Percentiles rank a stretch among this genome's conserved stretches.
Evolutionary conservation across 106 monocot species (phyloP).

Genomic region (Amphibolis antarctica): DNA sequence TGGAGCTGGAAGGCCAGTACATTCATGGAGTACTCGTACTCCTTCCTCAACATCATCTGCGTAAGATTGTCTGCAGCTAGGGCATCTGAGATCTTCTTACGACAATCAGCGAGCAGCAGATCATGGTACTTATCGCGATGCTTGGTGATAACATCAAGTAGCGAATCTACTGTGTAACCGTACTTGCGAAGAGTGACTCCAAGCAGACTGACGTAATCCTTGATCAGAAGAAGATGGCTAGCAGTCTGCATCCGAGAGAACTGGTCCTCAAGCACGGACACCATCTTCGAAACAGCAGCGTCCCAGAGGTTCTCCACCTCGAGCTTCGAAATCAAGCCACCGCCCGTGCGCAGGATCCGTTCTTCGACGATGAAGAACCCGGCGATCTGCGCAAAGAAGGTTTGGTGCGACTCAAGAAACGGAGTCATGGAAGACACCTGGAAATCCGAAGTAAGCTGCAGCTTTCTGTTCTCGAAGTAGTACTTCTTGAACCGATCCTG

Average conservation of each 20-base stretch:
- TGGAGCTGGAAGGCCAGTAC: slow-evolving; percentile 88
- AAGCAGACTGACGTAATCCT: slow-evolving; percentile 76
- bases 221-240: slow-evolving; percentile 73
- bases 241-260: slow-evolving; percentile 94
- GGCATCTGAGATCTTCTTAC: slow-evolving; percentile 70
- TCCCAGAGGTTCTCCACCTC: slow-evolving; percentile 89
- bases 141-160: slow-evolving; percentile 71
- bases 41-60: slow-evolving; percentile 97
- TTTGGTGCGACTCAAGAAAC: slow-evolving; percentile 96
- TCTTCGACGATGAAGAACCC: slow-evolving; percentile 97
- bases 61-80: slow-evolving; percentile 69
- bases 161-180: slow-evolving; percentile 58
- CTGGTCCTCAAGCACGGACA: slow-evolving; percentile 79
- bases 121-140: slow-evolving; percentile 98
- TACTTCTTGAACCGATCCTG: slow-evolving; percentile 75
- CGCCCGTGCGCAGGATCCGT: slow-evolving; percentile 63
- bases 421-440: slow-evolving; percentile 85
- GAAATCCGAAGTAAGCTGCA: slow-evolving; percentile 96
- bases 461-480: slow-evolving; percentile 92
- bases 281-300: slow-evolving; percentile 76
- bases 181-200: slow-evolving; percentile 66
- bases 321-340: slow-evolving; percentile 46
- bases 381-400: slow-evolving; percentile 92
- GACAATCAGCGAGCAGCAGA: slow-evolving; percentile 79
- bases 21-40: slow-evolving; percentile 99